These are phyloP conservation scores for Coemansia sp. DNA, from an alignment of 192 early-diverging fungal species.

Conservation along the genomic window DNA sequence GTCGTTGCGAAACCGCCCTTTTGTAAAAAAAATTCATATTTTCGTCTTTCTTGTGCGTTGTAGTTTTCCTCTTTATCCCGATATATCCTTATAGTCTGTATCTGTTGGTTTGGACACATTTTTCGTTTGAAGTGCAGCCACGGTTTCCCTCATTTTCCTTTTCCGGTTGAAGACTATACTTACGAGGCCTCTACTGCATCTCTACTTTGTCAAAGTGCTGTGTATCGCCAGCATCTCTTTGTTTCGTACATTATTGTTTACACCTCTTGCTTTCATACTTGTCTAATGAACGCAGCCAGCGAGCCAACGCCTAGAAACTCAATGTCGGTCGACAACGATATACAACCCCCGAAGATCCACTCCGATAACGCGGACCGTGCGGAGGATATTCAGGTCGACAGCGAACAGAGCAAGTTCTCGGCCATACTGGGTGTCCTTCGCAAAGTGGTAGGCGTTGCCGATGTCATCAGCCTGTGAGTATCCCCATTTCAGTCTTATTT, in stretches of 20 bases:
- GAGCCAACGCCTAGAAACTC: constrained; percentile 46
- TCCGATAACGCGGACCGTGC: constrained; percentile 17
- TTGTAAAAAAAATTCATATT: background rate
- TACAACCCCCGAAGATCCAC: constrained; percentile 25
- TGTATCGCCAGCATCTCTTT: background rate
- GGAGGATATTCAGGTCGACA: constrained; percentile 47
- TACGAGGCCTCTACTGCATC: background rate
- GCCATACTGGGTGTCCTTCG: constrained; percentile 60
- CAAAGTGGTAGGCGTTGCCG: constrained; percentile 69
- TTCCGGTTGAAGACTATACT: background rate
- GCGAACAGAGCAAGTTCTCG: constrained; percentile 59
- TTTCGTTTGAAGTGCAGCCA: background rate
- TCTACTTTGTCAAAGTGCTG: background rate
- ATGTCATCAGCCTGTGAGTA: constrained; percentile 58
- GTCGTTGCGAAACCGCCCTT: background rate
- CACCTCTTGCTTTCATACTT: background rate
- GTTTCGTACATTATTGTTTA: background rate
- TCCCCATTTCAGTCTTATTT: background rate
- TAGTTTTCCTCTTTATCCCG: background rate
- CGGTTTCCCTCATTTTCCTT: background rate
- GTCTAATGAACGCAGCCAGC: background rate
- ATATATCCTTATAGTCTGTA: background rate
- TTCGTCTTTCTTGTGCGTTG: background rate
- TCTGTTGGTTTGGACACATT: background rate
- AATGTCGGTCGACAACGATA: constrained; percentile 18